Base-by-base conservation (phyloP, 257 asterid genomes). In the Capsicum chinense region DNA sequence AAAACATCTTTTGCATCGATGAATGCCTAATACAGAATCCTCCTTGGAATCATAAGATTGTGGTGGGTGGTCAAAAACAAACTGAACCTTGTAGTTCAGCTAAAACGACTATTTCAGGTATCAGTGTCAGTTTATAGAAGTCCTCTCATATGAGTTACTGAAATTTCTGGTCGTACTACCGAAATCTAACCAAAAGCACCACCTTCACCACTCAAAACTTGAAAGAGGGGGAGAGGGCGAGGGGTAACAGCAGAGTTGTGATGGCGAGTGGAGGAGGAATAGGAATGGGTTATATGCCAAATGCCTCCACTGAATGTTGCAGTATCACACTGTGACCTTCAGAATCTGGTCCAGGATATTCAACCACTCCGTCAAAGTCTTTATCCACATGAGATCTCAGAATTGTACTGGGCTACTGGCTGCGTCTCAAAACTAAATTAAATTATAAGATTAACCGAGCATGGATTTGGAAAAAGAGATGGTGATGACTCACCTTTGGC, bases 401-500 rank as follows among this genome's bases (percentile, higher is more conserved):
- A 19, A 48, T 48, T 19, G 42, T 48, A 74, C 15, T 42, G 56
- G 56, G 9, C 12, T 48, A 74, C 15, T 42, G 79, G 56, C 15
- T 21, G 42, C 50, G 47, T 50, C 62, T 21, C 19, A 2, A 26
- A 78, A 26, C 64, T 56, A 78, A 26, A 76, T 13, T 3, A 26
- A 76, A 54, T 21, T 16, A 33, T 21, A 26, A 52, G 44, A 64
- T 60, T n/a, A 57, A 10, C 35, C 69, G 7, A 5, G 12, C 60
- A 44, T 59, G 69, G 57, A 78, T 13, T 44, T 67, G 82, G 71
- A 71, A 83, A 73, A 82, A 42, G 47, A 69, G 54, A 85, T 56
- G 78, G 15, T 33, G 64, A 78, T 54, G 78, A 85, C 90, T 88
- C 80, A 97, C 99, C 97, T 89, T 85, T 92, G 98, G 85, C 88